These are phyloP conservation scores for Desmodesmus armatus DNA, from an alignment of 139 green algal genomes.

Conservation along the genomic window DNA sequence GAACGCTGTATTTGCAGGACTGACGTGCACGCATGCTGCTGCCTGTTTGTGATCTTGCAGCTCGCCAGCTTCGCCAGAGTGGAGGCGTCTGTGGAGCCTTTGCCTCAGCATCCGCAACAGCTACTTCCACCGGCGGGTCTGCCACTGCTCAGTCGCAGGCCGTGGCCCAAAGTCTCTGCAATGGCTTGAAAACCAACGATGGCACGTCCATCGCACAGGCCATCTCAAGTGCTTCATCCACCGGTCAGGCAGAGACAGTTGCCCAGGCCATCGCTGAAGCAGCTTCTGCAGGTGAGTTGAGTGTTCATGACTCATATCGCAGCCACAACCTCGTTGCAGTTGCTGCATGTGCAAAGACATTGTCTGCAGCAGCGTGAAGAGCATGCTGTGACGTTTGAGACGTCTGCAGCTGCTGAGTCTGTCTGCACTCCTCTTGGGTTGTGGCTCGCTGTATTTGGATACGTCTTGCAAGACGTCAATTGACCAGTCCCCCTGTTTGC, in stretches of 20 bases:
- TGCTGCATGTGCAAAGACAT: background rate
- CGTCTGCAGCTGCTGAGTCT: background rate
- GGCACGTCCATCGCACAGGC: background rate
- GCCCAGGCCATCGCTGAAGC: slow-evolving; percentile 15
- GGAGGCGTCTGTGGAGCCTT: background rate
- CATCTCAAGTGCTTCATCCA: background rate
- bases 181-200: background rate
- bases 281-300: background rate
- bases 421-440: background rate
- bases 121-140: background rate
- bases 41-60: background rate
- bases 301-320: background rate
- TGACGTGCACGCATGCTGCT: background rate
- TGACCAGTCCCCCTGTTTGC: background rate
- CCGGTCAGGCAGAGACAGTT: background rate
- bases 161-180: background rate
- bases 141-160: background rate
- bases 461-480: background rate
- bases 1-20: background rate
- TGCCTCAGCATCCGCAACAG: background rate
- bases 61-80: background rate
- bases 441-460: background rate
- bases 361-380: background rate
- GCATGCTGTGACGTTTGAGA: background rate
- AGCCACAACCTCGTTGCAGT: background rate